phyloP scores from a whole-genome alignment of 1,284 basidiomycete genomes.

The Heterobasidion occidentale region DNA sequence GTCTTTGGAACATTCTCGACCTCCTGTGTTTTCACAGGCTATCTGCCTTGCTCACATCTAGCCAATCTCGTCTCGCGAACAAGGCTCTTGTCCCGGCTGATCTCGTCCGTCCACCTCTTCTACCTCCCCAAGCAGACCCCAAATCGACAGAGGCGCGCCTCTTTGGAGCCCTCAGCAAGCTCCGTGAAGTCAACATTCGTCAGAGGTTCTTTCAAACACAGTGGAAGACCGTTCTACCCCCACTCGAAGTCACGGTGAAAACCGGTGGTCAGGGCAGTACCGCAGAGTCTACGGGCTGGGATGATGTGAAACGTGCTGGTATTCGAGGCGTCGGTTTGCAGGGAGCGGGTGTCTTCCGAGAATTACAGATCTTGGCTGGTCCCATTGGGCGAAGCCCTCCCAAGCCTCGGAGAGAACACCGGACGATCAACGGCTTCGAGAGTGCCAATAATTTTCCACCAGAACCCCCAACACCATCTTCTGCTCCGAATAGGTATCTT shows the following conservation, averaged over 20 bases:
- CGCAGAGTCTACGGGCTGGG: constrained; percentile 5
- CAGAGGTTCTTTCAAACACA: constrained; percentile 56
- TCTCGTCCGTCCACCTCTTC: constrained; percentile 41
- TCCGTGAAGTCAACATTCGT: constrained; percentile 66
- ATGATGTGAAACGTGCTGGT: constrained; percentile 4
- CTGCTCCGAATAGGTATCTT: constrained; percentile 38
- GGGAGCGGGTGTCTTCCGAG: constrained; percentile 33
- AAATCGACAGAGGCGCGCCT: constrained; percentile 49
- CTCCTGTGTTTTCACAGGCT: constrained; percentile 61
- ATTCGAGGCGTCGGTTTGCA: constrained; percentile 36
- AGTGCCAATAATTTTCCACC: background rate
- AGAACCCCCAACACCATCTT: background rate
- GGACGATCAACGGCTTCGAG: background rate
- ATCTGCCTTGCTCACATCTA: constrained; percentile 48
- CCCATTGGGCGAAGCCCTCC: constrained; percentile 9
- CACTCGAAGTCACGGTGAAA: constrained; percentile 38
- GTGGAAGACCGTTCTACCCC: constrained; percentile 47
- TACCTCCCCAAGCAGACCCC: constrained; percentile 51
- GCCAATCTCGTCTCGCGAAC: constrained; percentile 34
- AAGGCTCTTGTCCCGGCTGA: constrained; percentile 32
- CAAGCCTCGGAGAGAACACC: constrained; percentile 11
- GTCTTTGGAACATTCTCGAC: constrained; percentile 42
- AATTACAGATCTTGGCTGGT: constrained; percentile 40
- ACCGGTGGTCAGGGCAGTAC: background rate
- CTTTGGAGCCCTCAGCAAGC: constrained; percentile 59